Evolutionary conservation across 1,284 basidiomycete genomes (phyloP).

Genomic region (Sporisorium iseilematis-ciliati): DNA sequence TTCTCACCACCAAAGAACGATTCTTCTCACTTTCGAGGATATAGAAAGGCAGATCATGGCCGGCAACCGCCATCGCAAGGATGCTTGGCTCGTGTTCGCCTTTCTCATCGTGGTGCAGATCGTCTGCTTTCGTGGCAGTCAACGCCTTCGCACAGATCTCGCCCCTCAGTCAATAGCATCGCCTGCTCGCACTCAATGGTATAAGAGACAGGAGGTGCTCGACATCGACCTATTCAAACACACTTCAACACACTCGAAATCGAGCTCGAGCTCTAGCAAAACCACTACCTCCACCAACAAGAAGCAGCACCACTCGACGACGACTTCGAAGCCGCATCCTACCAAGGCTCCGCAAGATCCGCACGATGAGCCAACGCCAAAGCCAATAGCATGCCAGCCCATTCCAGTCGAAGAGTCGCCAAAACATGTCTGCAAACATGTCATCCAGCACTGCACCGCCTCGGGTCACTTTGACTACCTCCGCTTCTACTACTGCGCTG

Average conservation of each 20-base stretch:
- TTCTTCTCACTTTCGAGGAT: neutral
- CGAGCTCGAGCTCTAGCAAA: conserved; percentile 6
- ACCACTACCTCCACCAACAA: conserved; percentile 15
- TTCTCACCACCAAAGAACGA: neutral
- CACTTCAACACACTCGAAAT: neutral
- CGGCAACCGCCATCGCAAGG: conserved; percentile 41
- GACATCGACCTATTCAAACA: conserved; percentile 13
- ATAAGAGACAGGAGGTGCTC: conserved; percentile 11
- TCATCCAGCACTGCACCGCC: conserved; percentile 49
- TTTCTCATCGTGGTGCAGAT: conserved; percentile 54
- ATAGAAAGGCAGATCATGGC: conserved; percentile 25
- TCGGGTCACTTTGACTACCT: conserved; percentile 62
- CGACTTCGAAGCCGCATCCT: conserved; percentile 5
- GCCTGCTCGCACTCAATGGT: conserved; percentile 6
- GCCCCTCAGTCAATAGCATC: conserved; percentile 6
- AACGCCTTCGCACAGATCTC: conserved; percentile 26
- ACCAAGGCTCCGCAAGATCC: conserved; percentile 13
- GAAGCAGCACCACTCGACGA: conserved; percentile 8
- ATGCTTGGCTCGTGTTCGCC: conserved; percentile 54
- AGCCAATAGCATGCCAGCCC: conserved; percentile 36
- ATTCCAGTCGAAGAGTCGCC: conserved; percentile 37
- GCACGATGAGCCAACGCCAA: conserved; percentile 4
- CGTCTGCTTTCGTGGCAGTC: conserved; percentile 43
- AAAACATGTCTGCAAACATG: conserved; percentile 53
- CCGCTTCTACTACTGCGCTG: conserved; percentile 63